Evolutionary conservation across 2,329 filamentous ascomycete genomes (phyloP).

Genomic region (Pseudopyrenochaeta lycopersici): DNA sequence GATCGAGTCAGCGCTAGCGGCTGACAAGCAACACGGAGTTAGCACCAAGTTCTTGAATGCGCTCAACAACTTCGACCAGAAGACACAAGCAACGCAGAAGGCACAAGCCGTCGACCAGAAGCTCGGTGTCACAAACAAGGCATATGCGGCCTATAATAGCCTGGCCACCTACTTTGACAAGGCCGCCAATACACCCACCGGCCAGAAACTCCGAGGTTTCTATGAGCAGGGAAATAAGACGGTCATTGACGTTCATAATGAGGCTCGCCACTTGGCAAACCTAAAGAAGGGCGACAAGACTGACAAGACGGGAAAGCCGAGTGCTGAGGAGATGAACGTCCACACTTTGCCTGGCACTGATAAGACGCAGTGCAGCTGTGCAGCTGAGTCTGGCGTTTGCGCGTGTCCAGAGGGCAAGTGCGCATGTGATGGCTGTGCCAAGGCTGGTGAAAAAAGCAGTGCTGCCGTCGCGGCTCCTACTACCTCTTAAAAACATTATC

Average conservation of each 20-base stretch:
- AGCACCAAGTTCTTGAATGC: slow-evolving; percentile 80
- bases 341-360: slow-evolving; percentile 53
- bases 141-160: slow-evolving; percentile 71
- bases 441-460: slow-evolving; percentile 35
- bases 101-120: slow-evolving; percentile 84
- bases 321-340: slow-evolving; percentile 49
- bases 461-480: slow-evolving; percentile 19
- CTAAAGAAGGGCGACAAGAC: slow-evolving; percentile 70
- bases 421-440: slow-evolving; percentile 57
- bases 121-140: slow-evolving; percentile 82
- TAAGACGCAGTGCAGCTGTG: slow-evolving; percentile 60
- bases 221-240: slow-evolving; percentile 87
- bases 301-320: slow-evolving; percentile 24
- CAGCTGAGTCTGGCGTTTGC: slow-evolving; percentile 53
- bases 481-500: neutral
- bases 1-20: slow-evolving; percentile 82
- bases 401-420: slow-evolving; percentile 58
- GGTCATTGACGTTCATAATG: slow-evolving; percentile 90
- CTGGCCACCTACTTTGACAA: slow-evolving; percentile 94
- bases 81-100: slow-evolving; percentile 87
- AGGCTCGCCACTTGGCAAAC: slow-evolving; percentile 87
- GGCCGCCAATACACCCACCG: slow-evolving; percentile 85
- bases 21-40: slow-evolving; percentile 91
- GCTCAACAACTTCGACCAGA: slow-evolving; percentile 79
- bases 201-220: slow-evolving; percentile 86